Base-by-base conservation (phyloP, 176 grass and related monocot genomes). In the Cenchrus americanus region DNA sequence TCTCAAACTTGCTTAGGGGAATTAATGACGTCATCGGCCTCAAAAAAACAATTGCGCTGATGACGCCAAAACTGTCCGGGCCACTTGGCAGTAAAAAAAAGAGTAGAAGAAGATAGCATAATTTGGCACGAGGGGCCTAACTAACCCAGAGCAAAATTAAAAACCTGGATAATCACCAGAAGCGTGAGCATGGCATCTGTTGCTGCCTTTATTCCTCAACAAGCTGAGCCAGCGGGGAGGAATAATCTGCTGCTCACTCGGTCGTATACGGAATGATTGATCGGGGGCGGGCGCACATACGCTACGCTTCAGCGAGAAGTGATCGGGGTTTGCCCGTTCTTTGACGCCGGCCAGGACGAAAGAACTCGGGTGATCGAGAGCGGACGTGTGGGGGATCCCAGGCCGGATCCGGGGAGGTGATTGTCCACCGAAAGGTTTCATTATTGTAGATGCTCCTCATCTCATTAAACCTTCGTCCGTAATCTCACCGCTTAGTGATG, bases 361-460 rank as follows among this genome's bases (percentile, higher is more conserved):
- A 37, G 34, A 37, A 37, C 34, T 37, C 34, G 34, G 34, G 34
- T 37, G 34, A 37, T 37, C 34, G 34, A n/a, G n/a, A n/a, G 22
- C 2, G 58, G 58, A 24, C 58, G 51, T 14, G 48, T 50, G 4
- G 51, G 12, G 11, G n/a, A 58, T 58, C 37, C 55, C 24, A 47
- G 2, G 4, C 14, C 23, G 21, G 4, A 62, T 69, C 62, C 44
- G 0, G 2, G 32, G 46, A 43, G 52, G 69, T 65, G 32, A 55
- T 49, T 78, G 49, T 67, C 58, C 66, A 67, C 88, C 88, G 80
- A 90, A 90, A 90, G 88, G 21, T 8, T 0, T 79, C 34, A 37
- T 86, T 82, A 78, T 60, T 82, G 6, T 5, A 52, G 40, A 82
- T 85, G 44, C 49, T n/a, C n/a, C 0, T 46, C 57, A 3, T 37